Percentiles rank a stretch among this genome's conserved stretches.
Conservation (phyloP, 2,329 filamentous ascomycete species). For the Arthrobotrys pseudoclavata region DNA sequence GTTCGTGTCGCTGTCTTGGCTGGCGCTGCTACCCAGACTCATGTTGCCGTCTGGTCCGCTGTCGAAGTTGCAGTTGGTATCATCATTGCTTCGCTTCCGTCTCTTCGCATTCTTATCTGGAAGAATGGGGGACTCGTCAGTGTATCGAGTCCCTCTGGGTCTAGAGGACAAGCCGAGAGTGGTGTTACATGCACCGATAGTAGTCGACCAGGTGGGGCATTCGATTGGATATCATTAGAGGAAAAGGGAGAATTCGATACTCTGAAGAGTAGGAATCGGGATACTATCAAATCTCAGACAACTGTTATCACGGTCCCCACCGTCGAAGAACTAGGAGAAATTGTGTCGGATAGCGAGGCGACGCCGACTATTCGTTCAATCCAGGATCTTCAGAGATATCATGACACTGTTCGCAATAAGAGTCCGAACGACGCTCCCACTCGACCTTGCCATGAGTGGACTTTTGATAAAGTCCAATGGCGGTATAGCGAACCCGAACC, state of each 20-base stretch:
- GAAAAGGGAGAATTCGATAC: slow-evolving; percentile 51
- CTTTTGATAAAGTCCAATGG: slow-evolving; percentile 57
- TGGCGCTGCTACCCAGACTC: slow-evolving; percentile 42
- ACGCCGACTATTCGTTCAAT: slow-evolving; percentile 46
- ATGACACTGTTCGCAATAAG: slow-evolving; percentile 32
- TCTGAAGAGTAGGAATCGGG: slow-evolving; percentile 43
- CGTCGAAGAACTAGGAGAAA: slow-evolving; percentile 53
- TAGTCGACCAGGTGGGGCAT: slow-evolving; percentile 34
- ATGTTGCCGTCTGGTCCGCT: slow-evolving; percentile 54
- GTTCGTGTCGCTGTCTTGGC: slow-evolving; percentile 50
- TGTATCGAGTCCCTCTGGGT: slow-evolving; percentile 28
- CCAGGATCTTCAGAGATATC: slow-evolving; percentile 45
- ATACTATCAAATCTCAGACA: slow-evolving; percentile 56
- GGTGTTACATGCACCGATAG: slow-evolving; percentile 37
- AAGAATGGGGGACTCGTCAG: slow-evolving; percentile 39
- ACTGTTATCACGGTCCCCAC: slow-evolving; percentile 55
- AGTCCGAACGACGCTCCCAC: slow-evolving; percentile 19
- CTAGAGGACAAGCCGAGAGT: slow-evolving; percentile 32
- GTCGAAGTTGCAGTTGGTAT: slow-evolving; percentile 52
- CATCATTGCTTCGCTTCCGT: slow-evolving; percentile 47
- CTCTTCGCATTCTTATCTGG: slow-evolving; percentile 38
- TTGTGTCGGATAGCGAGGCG: slow-evolving; percentile 36
- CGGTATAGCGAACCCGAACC: slow-evolving; percentile 54
- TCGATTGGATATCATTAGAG: slow-evolving; percentile 54
- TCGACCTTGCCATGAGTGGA: slow-evolving; percentile 39